Evolutionary conservation across 805 yeast genomes (phyloP).

Genomic region (Metschnikowia dekortorum): DNA sequence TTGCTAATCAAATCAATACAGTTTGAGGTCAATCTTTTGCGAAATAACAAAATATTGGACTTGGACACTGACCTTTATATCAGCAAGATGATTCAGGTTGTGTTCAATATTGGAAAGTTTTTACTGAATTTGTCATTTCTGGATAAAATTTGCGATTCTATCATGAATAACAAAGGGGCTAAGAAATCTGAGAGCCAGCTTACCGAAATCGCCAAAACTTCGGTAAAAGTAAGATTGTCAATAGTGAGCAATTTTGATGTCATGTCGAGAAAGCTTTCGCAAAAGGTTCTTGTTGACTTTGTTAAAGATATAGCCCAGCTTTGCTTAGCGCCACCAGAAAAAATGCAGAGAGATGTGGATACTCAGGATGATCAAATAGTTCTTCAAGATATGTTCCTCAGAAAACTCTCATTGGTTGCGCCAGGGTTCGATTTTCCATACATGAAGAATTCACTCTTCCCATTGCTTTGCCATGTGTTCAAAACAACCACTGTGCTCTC

Average conservation of each 20-base stretch:
- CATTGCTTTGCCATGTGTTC: constrained; percentile 66
- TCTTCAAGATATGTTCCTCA: constrained; percentile 52
- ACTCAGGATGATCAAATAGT: constrained; percentile 26
- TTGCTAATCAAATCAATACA: constrained; percentile 51
- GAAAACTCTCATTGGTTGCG: constrained; percentile 36
- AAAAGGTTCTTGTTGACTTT: constrained; percentile 46
- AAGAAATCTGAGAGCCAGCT: constrained; percentile 21
- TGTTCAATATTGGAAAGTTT: constrained; percentile 58
- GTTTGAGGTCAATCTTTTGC: constrained; percentile 31
- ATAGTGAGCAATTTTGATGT: constrained; percentile 43
- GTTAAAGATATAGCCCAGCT: constrained; percentile 43
- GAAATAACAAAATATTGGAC: constrained; percentile 13
- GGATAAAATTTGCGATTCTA: constrained; percentile 55
- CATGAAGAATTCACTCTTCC: constrained; percentile 71
- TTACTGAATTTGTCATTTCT: constrained; percentile 76
- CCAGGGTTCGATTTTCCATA: constrained; percentile 59
- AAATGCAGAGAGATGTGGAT: constrained; percentile 23
- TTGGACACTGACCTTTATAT: constrained; percentile 37
- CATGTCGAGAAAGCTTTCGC: constrained; percentile 47
- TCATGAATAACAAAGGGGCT: constrained; percentile 25
- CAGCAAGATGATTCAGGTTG: constrained; percentile 47
- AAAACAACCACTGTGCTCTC: constrained; percentile 79
- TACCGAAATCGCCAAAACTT: constrained; percentile 26
- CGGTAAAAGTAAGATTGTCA: constrained; percentile 29
- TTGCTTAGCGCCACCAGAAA: constrained; percentile 19